Conservation (phyloP, 768 basidiomycete genomes). For the Lactifluus rugatus region DNA sequence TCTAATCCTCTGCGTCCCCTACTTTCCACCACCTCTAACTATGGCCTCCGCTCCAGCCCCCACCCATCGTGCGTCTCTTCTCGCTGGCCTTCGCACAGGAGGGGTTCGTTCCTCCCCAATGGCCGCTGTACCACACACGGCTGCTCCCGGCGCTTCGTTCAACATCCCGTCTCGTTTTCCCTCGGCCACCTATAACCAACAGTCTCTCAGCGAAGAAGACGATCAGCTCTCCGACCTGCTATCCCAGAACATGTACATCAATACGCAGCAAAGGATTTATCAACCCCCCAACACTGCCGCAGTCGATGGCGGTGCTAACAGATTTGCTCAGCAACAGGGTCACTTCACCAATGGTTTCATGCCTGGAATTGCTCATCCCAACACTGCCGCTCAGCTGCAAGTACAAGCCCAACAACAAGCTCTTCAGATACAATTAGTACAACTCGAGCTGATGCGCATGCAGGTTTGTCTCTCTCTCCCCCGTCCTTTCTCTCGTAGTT, state of each 20-base stretch:
- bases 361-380: constrained; percentile 42
- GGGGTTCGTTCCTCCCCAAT: constrained; percentile 67
- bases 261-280: constrained; percentile 29
- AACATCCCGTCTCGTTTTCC: constrained; percentile 46
- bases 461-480: constrained; percentile 43
- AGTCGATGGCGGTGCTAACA: constrained; percentile 56
- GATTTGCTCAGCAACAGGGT: constrained; percentile 55
- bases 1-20: constrained; percentile 18
- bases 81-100: constrained; percentile 82
- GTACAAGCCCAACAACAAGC: constrained; percentile 50
- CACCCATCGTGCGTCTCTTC: constrained; percentile 69
- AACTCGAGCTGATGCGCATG: constrained; percentile 70
- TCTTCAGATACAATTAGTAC: constrained; percentile 78
- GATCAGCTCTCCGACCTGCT: constrained; percentile 54
- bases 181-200: constrained; percentile 34
- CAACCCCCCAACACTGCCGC: constrained; percentile 59
- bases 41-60: constrained; percentile 38
- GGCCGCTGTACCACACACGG: constrained; percentile 51
- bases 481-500: constrained; percentile 11
- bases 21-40: constrained; percentile 15
- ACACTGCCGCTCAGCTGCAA: constrained; percentile 33
- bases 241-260: constrained; percentile 43
- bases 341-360: constrained; percentile 36
- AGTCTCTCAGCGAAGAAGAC: constrained; percentile 43
- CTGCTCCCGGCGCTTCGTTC: constrained; percentile 54